Conservation (phyloP, 2,329 filamentous ascomycete species). For the Sclerotinia nivalis region DNA sequence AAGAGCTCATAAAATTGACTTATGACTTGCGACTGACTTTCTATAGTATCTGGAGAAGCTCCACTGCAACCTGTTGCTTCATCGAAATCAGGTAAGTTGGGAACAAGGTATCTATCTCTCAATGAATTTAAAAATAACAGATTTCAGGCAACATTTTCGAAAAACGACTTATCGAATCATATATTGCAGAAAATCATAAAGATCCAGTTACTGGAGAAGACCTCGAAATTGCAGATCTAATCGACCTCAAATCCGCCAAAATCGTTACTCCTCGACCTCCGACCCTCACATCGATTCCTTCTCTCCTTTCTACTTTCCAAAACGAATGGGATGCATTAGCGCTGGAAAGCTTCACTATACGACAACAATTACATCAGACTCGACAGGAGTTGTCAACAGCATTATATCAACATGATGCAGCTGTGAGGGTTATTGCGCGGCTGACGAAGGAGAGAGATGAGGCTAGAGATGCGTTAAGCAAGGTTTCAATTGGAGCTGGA, state of each 20-base stretch:
- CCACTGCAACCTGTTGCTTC: conserved; percentile 94
- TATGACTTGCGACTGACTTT: conserved; percentile 34
- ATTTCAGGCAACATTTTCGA: conserved; percentile 81
- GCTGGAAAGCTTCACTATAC: conserved; percentile 86
- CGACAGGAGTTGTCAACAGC: conserved; percentile 91
- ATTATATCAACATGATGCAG: conserved; percentile 95
- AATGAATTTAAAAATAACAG: conserved; percentile 29
- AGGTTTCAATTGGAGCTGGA: conserved; percentile 70
- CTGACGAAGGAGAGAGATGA: conserved; percentile 91
- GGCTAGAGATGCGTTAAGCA: conserved; percentile 83
- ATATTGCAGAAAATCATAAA: conserved; percentile 88
- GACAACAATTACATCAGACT: conserved; percentile 85
- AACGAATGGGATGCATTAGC: conserved; percentile 97
- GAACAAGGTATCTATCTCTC: conserved; percentile 21
- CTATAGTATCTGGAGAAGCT: conserved; percentile 87
- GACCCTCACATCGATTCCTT: conserved; percentile 92
- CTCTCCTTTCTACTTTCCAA: conserved; percentile 90
- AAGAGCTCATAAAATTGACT: not conserved
- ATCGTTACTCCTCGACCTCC: conserved; percentile 87
- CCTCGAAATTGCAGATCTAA: conserved; percentile 78
- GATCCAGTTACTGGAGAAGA: conserved; percentile 90
- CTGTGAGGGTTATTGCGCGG: conserved; percentile 90
- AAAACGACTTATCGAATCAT: conserved; percentile 91
- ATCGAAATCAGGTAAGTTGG: conserved; percentile 78
- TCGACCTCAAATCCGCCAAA: conserved; percentile 81